Evolutionary conservation across 805 yeast species (phyloP).

Genomic region (Starmerella apis): DNA sequence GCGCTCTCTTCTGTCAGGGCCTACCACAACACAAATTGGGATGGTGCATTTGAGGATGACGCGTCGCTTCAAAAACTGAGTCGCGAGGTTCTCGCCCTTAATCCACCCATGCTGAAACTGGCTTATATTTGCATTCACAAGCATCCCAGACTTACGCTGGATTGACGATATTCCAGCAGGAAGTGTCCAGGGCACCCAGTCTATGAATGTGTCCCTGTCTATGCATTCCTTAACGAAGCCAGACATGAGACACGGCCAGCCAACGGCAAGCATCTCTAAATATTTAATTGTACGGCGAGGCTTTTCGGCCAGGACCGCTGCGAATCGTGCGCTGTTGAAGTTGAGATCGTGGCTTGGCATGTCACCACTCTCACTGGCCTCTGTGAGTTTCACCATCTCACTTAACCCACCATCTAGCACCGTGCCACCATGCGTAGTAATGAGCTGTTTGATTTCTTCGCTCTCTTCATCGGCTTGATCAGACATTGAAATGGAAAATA

Average conservation of each 20-base stretch:
- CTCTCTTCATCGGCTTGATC: conserved; percentile 4
- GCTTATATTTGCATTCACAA: conserved; percentile 23
- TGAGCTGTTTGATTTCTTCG: conserved; percentile 1
- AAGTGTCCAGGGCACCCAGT: conserved; percentile 48
- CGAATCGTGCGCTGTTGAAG: conserved; percentile 38
- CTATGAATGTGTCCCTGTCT: conserved; percentile 28
- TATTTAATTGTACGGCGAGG: conserved; percentile 62
- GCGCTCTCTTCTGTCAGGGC: neutral
- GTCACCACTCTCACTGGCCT: neutral
- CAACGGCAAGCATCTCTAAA: conserved; percentile 62
- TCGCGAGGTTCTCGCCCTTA: conserved; percentile 16
- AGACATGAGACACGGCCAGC: conserved; percentile 77
- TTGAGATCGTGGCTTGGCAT: conserved; percentile 4
- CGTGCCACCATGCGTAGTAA: conserved; percentile 8
- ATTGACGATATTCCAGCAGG: conserved; percentile 61
- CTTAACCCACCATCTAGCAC: conserved; percentile 9
- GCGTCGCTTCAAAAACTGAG: conserved; percentile 27
- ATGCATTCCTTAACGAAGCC: conserved; percentile 31
- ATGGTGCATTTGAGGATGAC: conserved; percentile 15
- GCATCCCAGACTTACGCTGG: conserved; percentile 27
- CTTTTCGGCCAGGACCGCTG: conserved; percentile 52
- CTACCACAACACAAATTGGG: conserved; percentile 22
- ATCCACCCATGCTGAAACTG: conserved; percentile 25
- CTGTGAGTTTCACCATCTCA: conserved; percentile 4
- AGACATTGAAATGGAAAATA: conserved; percentile 9